phyloP scores from a whole-genome alignment of 345 rosid species.

The Lumnitzera racemosa region DNA sequence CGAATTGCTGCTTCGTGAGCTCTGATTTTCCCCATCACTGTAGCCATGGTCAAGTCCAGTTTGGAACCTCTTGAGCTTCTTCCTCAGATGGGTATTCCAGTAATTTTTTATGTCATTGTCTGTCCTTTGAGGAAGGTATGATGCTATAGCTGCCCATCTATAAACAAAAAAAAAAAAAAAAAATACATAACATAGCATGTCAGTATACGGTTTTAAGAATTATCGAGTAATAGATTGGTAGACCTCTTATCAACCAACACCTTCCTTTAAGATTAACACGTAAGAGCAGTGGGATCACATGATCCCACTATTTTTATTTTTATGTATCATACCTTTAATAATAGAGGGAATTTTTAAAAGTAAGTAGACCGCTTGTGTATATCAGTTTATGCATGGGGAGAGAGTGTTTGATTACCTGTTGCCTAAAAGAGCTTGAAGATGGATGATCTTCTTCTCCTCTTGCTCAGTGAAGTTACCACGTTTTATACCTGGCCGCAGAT shows the following conservation, averaged over 20 bases:
- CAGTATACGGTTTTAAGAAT: too few relatives aligned
- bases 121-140: slow-evolving; percentile 49
- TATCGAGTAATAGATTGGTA: too few relatives aligned
- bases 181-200: not conserved
- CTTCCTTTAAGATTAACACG: too few relatives aligned
- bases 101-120: slow-evolving; percentile 48
- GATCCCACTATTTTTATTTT: too few relatives aligned
- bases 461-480: slow-evolving; percentile 41
- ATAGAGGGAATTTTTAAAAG: too few relatives aligned
- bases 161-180: slow-evolving; percentile 1
- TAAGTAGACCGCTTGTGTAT: too few relatives aligned
- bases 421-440: slow-evolving; percentile 49
- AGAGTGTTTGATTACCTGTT: slow-evolving; percentile 23
- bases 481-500: slow-evolving; percentile 45
- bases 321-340: too few relatives aligned
- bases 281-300: too few relatives aligned
- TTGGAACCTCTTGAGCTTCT: slow-evolving; percentile 30
- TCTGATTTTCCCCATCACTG: slow-evolving; percentile 1
- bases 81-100: slow-evolving; percentile 48
- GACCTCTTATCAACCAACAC: too few relatives aligned
- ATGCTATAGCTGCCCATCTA: slow-evolving; percentile 58
- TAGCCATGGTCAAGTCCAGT: slow-evolving; percentile 6
- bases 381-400: not conserved
- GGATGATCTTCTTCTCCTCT: slow-evolving; percentile 43
- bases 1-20: not conserved